Percentiles rank a stretch among this genome's conserved stretches.
Conservation (phyloP, 352 stramenopile species). For the Globisporangium carolinianum region DNA sequence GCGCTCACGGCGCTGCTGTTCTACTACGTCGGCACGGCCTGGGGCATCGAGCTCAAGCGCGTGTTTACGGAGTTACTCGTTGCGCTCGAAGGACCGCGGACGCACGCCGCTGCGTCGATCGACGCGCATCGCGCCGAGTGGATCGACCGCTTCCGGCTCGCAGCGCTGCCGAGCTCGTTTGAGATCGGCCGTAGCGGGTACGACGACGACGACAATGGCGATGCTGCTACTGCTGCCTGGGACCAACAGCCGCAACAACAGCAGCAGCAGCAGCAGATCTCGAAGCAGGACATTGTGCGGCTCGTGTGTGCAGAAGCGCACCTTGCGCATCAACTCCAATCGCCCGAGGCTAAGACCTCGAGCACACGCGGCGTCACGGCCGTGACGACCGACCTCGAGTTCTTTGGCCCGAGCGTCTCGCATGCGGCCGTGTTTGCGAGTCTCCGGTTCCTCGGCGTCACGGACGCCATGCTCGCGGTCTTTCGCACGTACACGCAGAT, state of each 20-base stretch:
- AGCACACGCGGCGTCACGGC: constrained; percentile 18
- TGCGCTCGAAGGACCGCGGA: constrained; percentile 12
- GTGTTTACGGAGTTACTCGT: constrained; percentile 19
- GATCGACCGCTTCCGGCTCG: constrained; percentile 18
- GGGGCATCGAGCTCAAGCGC: constrained; percentile 19
- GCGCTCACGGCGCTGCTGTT: constrained; percentile 40
- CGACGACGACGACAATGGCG: constrained; percentile 8
- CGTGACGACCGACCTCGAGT: constrained; percentile 41
- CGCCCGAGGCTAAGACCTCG: background rate
- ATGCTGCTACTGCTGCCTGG: background rate
- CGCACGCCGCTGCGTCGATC: constrained; percentile 1
- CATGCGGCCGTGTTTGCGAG: constrained; percentile 33
- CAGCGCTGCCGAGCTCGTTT: constrained; percentile 18
- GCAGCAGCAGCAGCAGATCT: constrained; percentile 2
- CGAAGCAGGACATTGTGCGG: constrained; percentile 37
- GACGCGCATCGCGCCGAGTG: constrained; percentile 8
- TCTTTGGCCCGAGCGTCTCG: constrained; percentile 35
- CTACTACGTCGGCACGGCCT: constrained; percentile 33
- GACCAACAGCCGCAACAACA: background rate
- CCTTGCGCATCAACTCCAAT: constrained; percentile 13
- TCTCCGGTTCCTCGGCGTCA: constrained; percentile 30
- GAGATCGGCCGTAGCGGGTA: constrained; percentile 13
- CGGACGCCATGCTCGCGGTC: constrained; percentile 21
- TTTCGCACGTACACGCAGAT: constrained; percentile 35
- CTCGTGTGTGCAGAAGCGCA: constrained; percentile 33